phyloP scores from a whole-genome alignment of 768 basidiomycete genomes.

The Pleurotus salmoneostramineus region DNA sequence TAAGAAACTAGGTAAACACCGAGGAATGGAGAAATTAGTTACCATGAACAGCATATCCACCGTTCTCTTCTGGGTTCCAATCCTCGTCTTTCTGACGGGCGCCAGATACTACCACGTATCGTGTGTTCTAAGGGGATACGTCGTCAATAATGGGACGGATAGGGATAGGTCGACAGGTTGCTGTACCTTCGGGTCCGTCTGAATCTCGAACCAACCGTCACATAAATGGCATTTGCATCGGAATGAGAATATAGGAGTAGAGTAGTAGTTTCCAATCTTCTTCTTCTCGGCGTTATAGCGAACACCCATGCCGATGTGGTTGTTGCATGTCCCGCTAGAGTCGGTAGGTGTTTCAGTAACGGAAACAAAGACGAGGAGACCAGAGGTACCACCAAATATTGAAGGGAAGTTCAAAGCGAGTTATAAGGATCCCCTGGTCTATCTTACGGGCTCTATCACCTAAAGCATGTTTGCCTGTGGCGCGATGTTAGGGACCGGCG shows the following conservation, averaged over 20 bases:
- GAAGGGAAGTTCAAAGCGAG: slow-evolving; percentile 93
- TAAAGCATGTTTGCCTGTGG: slow-evolving; percentile 85
- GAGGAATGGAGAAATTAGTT: slow-evolving; percentile 14
- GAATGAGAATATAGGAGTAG: slow-evolving; percentile 92
- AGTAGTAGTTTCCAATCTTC: slow-evolving; percentile 92
- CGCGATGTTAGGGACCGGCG: slow-evolving; percentile 9
- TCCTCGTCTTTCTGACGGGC: slow-evolving; percentile 95
- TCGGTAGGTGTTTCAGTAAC: not conserved
- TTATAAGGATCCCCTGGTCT: slow-evolving; percentile 94
- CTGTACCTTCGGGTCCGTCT: slow-evolving; percentile 92
- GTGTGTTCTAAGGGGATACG: slow-evolving; percentile 67
- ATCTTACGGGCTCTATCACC: slow-evolving; percentile 93
- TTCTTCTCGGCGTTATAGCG: slow-evolving; percentile 99
- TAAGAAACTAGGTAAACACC: not conserved
- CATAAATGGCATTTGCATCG: slow-evolving; percentile 98
- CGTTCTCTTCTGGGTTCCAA: slow-evolving; percentile 96
- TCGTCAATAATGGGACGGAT: not conserved
- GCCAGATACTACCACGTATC: slow-evolving; percentile 89
- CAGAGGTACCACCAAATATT: slow-evolving; percentile 88
- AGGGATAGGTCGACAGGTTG: not conserved
- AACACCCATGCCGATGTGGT: slow-evolving; percentile 98
- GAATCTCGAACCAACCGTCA: slow-evolving; percentile 95
- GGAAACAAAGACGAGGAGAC: not conserved
- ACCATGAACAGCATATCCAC: slow-evolving; percentile 89
- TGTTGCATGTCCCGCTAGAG: slow-evolving; percentile 84